A percentile compares a stretch with the other conserved stretches of the same genome.
Conservation (phyloP, 805 yeast genomes). For the Spathaspora arborariae region DNA sequence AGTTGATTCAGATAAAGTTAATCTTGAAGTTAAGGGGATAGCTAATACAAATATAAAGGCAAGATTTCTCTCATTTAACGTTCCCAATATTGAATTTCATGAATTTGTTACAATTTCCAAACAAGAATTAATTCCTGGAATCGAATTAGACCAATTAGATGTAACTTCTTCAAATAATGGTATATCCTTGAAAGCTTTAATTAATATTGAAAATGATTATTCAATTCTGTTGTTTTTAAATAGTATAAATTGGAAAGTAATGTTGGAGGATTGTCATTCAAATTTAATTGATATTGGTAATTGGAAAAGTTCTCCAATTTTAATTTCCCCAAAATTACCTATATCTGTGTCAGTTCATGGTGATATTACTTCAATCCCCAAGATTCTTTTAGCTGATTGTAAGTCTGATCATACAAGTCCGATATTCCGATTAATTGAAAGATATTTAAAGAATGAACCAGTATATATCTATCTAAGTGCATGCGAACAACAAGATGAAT, state of each 20-base stretch:
- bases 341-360: constrained; percentile 18
- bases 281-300: constrained; percentile 19
- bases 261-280: constrained; percentile 22
- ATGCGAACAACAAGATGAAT: constrained; percentile 7
- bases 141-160: constrained; percentile 12
- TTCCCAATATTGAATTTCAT: constrained; percentile 13
- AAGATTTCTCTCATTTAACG: constrained; percentile 13
- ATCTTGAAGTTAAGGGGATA: constrained; percentile 20
- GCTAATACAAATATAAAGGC: constrained; percentile 16
- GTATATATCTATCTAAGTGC: constrained; percentile 17
- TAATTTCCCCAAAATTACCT: constrained; percentile 12
- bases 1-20: constrained; percentile 12
- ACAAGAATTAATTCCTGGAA: constrained; percentile 12
- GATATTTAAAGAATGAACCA: constrained; percentile 14
- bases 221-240: constrained; percentile 17
- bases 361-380: constrained; percentile 15
- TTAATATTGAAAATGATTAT: constrained; percentile 10
- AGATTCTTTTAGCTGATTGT: constrained; percentile 17
- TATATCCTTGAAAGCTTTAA: constrained; percentile 1
- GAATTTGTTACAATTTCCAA: constrained; percentile 9
- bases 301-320: constrained; percentile 17
- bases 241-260: constrained; percentile 24
- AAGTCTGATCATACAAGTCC: constrained; percentile 13
- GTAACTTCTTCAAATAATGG: constrained; percentile 7
- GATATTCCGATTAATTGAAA: constrained; percentile 18